Base-by-base conservation (phyloP, 768 basidiomycete genomes). In the Suillus cothurnatus region DNA sequence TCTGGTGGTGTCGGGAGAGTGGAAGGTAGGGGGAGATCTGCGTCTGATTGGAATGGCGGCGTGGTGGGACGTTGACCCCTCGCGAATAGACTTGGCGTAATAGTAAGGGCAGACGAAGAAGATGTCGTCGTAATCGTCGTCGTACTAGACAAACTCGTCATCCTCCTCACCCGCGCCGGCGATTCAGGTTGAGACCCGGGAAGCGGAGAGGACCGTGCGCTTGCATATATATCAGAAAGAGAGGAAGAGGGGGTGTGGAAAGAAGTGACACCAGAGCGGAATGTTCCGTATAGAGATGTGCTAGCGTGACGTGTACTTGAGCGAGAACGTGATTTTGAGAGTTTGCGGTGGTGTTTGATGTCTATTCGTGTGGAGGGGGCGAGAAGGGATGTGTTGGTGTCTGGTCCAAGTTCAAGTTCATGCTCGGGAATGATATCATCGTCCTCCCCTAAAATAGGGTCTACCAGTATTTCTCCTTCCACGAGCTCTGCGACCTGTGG, bases 231-330 rank as follows among this genome's bases (percentile, higher is more conserved):
- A 71, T 92, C 88, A 68, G 86, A 89, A 50, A 92, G 67, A n/a
- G 91, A 92, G 0, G 92, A 93, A 0, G 88, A 86, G 8, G 93
- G 91, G 0, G 93, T 94, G 74, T 92, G 89, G 75, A 89, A 94
- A 49, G 87, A 80, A 1, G 89, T 86, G 4, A 86, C 72, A 2
- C 82, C 82, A 0, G 83, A 7, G 84, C 82, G 26, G 87, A 88
- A 43, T 84, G 58, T 59, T 12, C 58, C 58, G 11, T 39, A 81
- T 66, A 88, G 74, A 2, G 89, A 90, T 38, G 85, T 84, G 23
- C 79, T 72, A 64, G 78, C 76, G 64, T 76, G 69, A 61, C 75
- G 71, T 12, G 83, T 79, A 64, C 81, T 79, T 36, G 81, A 80
- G 61, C 80, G 81, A 8, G 87, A 86, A 63, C 80, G 80, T 4